Evolutionary conservation across 192 early-diverging fungal species (phyloP).

Genomic region (Rhizophagus clarus): DNA sequence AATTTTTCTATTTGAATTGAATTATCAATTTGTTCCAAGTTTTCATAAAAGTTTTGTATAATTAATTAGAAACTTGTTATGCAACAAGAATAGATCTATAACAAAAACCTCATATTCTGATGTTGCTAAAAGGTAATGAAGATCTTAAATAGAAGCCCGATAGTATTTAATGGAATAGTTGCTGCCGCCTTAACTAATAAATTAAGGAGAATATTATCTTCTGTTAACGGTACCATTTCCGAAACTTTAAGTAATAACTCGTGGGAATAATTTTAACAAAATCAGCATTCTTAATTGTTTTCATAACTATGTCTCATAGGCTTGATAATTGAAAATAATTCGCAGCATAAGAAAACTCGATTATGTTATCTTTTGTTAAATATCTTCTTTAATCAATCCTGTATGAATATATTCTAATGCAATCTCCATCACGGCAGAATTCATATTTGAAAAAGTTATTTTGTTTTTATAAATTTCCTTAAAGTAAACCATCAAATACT

Average conservation of each 20-base stretch:
- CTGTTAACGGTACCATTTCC: not conserved
- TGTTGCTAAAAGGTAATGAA: slow-evolving; percentile 8
- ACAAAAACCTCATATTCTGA: slow-evolving; percentile 5
- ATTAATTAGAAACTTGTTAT: not conserved
- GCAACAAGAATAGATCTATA: not conserved
- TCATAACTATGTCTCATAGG: not conserved
- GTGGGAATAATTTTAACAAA: too few species aligned
- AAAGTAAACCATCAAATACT: too few species aligned
- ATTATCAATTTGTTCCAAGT: not conserved
- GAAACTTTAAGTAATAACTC: not conserved
- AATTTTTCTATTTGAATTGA: not conserved
- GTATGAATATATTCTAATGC: too few species aligned
- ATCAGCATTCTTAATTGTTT: not conserved
- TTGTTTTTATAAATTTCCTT: slow-evolving; percentile 7
- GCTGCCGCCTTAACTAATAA: too few species aligned
- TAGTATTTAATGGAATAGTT: too few species aligned
- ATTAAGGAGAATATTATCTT: too few species aligned
- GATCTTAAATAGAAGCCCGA: not conserved
- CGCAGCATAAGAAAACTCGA: not conserved
- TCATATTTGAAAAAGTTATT: not conserved
- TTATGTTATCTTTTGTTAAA: not conserved
- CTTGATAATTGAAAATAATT: not conserved
- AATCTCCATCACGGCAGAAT: not conserved
- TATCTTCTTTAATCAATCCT: not conserved
- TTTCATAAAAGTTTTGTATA: not conserved